Evolutionary conservation across 2,329 filamentous ascomycete species (phyloP).

Genomic region (Diplodia scrobiculata): DNA sequence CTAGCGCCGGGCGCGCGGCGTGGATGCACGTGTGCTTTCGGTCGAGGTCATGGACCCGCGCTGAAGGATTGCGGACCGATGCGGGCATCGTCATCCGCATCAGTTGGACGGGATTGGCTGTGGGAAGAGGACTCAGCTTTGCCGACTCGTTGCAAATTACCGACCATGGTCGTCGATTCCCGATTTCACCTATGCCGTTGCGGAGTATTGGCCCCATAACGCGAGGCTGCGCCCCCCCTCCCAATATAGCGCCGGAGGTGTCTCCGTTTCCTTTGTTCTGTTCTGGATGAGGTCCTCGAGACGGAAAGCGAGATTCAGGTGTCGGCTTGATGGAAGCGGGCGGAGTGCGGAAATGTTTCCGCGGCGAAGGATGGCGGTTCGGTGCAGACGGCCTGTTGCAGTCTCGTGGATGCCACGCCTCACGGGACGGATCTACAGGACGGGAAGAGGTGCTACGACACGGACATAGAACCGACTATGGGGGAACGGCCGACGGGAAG

Average conservation of each 20-base stretch:
- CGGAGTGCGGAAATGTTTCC: not conserved
- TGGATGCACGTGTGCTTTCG: no score
- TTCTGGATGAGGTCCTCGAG: not conserved
- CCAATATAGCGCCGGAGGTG: slow-evolving; percentile 1
- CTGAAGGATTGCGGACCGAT: not conserved
- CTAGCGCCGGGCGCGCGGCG: no score
- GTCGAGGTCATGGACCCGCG: no score
- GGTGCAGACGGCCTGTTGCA: not conserved
- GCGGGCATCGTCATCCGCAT: not conserved
- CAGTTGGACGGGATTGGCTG: no score
- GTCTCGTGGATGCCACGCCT: not conserved
- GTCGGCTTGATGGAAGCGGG: not conserved
- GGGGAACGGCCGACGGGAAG: not conserved
- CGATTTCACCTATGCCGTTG: not conserved
- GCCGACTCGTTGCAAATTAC: slow-evolving; percentile 19
- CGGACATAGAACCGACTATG: not conserved
- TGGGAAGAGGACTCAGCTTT: not conserved
- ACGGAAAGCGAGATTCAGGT: not conserved
- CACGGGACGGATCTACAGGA: not conserved
- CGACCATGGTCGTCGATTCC: not conserved
- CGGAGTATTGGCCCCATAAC: not conserved
- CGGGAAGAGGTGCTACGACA: not conserved
- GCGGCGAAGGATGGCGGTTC: not conserved
- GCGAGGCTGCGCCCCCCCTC: not conserved
- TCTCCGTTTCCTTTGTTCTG: not conserved